Percentiles rank a stretch among this genome's conserved stretches.
Conservation (phyloP, 2,329 filamentous ascomycete genomes). For the Aureobasidium sp. region DNA sequence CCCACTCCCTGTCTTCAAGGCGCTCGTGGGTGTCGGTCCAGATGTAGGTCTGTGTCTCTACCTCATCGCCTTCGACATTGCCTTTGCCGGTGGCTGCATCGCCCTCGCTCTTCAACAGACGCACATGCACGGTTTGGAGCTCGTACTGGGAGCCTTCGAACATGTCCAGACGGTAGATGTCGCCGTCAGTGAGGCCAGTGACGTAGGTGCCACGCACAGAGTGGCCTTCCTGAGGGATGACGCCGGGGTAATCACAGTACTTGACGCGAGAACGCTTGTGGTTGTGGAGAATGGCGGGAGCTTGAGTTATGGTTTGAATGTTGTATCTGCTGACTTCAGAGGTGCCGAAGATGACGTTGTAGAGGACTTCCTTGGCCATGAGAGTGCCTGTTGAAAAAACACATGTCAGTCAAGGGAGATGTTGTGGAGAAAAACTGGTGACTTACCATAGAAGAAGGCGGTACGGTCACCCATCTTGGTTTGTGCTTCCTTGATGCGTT, state of each 20-base stretch:
- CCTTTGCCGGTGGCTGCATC: conserved; percentile 21
- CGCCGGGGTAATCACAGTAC: conserved; percentile 70
- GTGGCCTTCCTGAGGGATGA: conserved; percentile 39
- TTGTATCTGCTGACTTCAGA: conserved; percentile 37
- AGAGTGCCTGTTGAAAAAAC: conserved; percentile 35
- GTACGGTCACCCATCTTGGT: conserved; percentile 38
- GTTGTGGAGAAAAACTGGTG: no score
- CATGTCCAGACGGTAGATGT: conserved; percentile 64
- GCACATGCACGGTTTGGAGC: conserved; percentile 36
- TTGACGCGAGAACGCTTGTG: conserved; percentile 64
- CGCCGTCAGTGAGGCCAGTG: conserved; percentile 66
- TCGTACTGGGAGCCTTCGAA: conserved; percentile 76
- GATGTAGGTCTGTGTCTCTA: conserved; percentile 43
- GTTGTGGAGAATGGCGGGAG: conserved; percentile 65
- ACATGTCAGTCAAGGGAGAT: neutral
- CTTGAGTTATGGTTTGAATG: conserved; percentile 48
- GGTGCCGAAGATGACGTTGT: conserved; percentile 68
- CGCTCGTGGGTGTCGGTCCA: conserved; percentile 35
- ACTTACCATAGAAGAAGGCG: conserved; percentile 56
- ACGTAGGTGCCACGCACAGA: conserved; percentile 68
- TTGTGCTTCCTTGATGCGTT: neutral
- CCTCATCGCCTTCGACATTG: conserved; percentile 30
- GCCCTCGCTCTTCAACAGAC: conserved; percentile 16
- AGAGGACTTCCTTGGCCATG: conserved; percentile 83
- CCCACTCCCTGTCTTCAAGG: conserved; percentile 77